Evolutionary conservation across 208 protist species (phyloP), one percentile per base, ranked within the genome.

Genomic region (Trypanosoma vivax): DNA sequence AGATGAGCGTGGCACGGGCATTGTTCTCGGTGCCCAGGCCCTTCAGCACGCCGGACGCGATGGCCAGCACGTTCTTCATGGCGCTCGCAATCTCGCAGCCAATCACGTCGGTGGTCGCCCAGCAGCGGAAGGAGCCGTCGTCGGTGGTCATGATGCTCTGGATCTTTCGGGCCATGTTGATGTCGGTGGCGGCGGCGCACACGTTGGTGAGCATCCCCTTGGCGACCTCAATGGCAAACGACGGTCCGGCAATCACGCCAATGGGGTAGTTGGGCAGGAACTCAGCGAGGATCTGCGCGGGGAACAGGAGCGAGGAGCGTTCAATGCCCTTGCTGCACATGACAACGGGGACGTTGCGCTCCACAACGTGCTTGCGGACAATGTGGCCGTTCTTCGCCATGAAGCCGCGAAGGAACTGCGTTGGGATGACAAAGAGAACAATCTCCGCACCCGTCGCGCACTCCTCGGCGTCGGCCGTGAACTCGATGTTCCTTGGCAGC

Each of bases 11-110:
- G 16, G 85, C 85, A 18, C 85, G 77, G 19, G 81, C 83, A 62
- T 94, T 89, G 38, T 60, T 39, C 27, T 77, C 85, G 48, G 82
- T 76, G 46, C 78, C 82, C 29, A 92, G 77, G 14, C 83, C 86
- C 31, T 56, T 70, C 28, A 75, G 41, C 23, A 82, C 54, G 37
- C 86, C 89, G 19, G 86, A 90, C 34, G 76, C 83, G 63, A 92
- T 94, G 50, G 81, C 83, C 41, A 95, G 64, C 19, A 96, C 88
- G 70, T 95, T 95, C 70, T 94, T 94, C 25, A 95, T 45, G n/a
- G 90, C 86, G 60, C 88, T 91, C 41, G 81, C 70, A 23, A 95
- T 75, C 71, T 96, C 88, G 35, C 79, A 88, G 16, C 91, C 91
- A 31, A 90, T 63, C 13, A 65, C 73, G 60, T 96, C 91, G 40